Evolutionary conservation across 768 basidiomycete genomes (phyloP), one percentile per base, ranked within the genome.

Genomic region (Boletus vermiculosoides): DNA sequence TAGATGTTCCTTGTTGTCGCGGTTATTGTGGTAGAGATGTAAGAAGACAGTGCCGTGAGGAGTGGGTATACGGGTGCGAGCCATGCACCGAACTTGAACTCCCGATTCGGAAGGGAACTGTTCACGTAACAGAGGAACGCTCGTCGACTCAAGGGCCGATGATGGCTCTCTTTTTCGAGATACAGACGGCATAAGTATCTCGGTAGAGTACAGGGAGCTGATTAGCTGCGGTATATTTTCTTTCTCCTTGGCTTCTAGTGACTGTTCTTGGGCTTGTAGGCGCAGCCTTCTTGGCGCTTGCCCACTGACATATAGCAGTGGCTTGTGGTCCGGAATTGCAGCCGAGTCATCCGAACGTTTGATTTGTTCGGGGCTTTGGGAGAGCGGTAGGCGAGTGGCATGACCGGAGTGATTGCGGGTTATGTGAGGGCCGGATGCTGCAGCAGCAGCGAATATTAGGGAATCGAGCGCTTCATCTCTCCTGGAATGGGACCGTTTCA

Each of bases 31-130:
- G 76, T 98, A 98, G 52, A 98, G 76, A 66, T 98, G 94, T 11
- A 98, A 80, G 75, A 98, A 98, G 18, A 88, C 85, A 13, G 91
- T 86, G 6, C 95, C 96, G 64, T 98, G 92, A 0, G 92, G 92
- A 0, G 97, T 99, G 41, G 97, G 97, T 70, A 98, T 92, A 55
- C 97, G 89, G 4, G 97, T 98, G 55, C 97, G 90, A 13, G 94
- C 97, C 86, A 96, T 92, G 72, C 97, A 99, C 71, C 85, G 87
- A 30, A 98, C 90, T 54, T 85, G 77, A n/a, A 91, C 54, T 4
- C 45, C 39, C 0, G 67, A 52, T 23, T 52, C 53, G 22, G 50
- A 31, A 20, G 44, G 2, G 15, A 10, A 15, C 41, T 11, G 54
- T n/a, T 55, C 56, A 39, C 30, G 54, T 39, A 57, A 46, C 25